Evolutionary conservation across 306 rosid genomes (phyloP), one percentile per base, ranked within the genome.

Genomic region (Medicago arabica): DNA sequence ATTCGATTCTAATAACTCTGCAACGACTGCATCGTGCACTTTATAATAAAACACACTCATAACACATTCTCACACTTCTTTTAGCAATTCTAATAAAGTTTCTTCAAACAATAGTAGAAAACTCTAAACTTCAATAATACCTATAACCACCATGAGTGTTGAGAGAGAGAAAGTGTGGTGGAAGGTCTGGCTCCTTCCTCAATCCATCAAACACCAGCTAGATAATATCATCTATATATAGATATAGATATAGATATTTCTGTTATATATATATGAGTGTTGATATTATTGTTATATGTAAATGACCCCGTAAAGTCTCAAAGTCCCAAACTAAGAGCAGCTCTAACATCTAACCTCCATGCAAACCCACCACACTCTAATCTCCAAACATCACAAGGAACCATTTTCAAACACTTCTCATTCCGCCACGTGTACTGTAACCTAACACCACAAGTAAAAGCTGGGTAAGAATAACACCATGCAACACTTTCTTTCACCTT

Each of bases 361-460:
- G 95, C 95, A 82, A 83, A 83, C 21, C 89, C 89, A 34, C 87
- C 93, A 43, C 69, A 69, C n/a, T 80, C 84, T 85, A 89, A 71
- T 76, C 85, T 85, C 92, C 92, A 91, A 34, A 83, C 95, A 79
- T 91, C 97, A 73, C 95, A 89, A 0, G 95, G 97, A 19, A 88
- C 90, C 87, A 83, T 86, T 69, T 85, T 91, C 9, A 85, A 83
- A 62, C 75, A 85, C 82, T 76, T 86, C 51, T 86, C 89, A 34
- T 81, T 81, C 21, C 66, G 82, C 78, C 87, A 80, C 82, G 84
- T 83, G 78, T 87, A 81, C 87, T 88, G 86, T 9, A 89, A 31
- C 53, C 90, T 83, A 40, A 88, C 93, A 11, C 85, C 72, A 36
- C 93, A 90, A 7, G 89, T 82, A 78, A 92, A 92, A 54, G 81